Conservation (phyloP, 495 filamentous ascomycete genomes). For the Hyaloscypha variabilis region DNA sequence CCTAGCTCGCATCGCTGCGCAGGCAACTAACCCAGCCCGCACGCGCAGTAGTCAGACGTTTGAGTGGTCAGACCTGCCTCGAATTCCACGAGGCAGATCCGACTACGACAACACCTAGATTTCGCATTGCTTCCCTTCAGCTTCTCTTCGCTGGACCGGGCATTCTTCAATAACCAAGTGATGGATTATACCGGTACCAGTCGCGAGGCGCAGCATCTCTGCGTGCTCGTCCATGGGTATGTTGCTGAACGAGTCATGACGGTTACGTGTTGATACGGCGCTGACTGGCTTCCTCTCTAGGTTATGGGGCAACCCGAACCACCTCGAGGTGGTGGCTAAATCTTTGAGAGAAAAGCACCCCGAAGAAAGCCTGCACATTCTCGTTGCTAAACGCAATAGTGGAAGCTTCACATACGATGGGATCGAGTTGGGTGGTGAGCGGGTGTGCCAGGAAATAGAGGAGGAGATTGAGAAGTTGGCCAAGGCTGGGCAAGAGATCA, state of each 20-base stretch:
- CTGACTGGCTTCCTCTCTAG: slow-evolving; percentile 40
- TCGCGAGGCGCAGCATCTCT: slow-evolving; percentile 65
- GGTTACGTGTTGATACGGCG: not conserved
- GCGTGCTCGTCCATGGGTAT: slow-evolving; percentile 95
- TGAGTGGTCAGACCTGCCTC: slow-evolving; percentile 24
- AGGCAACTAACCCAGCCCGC: not conserved
- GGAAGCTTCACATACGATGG: slow-evolving; percentile 92
- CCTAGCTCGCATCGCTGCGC: not conserved
- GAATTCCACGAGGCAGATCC: slow-evolving; percentile 20
- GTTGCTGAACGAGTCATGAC: slow-evolving; percentile 16
- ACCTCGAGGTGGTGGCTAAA: slow-evolving; percentile 72
- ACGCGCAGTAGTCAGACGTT: not conserved
- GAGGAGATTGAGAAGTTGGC: slow-evolving; percentile 71
- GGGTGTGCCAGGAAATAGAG: slow-evolving; percentile 86
- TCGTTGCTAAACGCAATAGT: slow-evolving; percentile 76
- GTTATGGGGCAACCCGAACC: slow-evolving; percentile 89
- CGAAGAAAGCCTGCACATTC: slow-evolving; percentile 62
- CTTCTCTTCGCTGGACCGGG: slow-evolving; percentile 31
- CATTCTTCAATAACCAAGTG: slow-evolving; percentile 27
- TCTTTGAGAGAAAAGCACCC: slow-evolving; percentile 66
- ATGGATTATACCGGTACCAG: slow-evolving; percentile 43
- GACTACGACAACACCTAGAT: not conserved
- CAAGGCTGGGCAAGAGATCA: slow-evolving; percentile 67
- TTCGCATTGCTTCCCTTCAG: slow-evolving; percentile 32
- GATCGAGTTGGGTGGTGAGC: slow-evolving; percentile 87